Evolutionary conservation across 371 early-diverging fungal genomes (phyloP), one percentile per base, ranked within the genome.

Genomic region (Haplosporangium sp.): DNA sequence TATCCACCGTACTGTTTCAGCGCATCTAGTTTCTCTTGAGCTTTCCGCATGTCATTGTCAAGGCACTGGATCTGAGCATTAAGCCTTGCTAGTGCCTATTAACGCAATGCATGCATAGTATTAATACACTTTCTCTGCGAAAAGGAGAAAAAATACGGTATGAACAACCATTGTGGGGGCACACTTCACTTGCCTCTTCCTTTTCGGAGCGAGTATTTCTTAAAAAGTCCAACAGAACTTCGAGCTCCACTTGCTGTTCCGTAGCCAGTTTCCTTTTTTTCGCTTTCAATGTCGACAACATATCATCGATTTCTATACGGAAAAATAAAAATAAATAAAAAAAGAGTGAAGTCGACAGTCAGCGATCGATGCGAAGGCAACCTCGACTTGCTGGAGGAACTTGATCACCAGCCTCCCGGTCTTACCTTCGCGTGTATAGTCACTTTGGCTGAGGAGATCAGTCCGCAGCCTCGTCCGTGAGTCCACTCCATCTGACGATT

Each of bases 181-280:
- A 47, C 1, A 14, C 47, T 0, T 9, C 41, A 63, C 63, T 62
- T 63, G 73, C 83, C 59, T 82, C 80, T 55, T 85, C 81, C 72
- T 90, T 91, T 38, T 84, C 81, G 5, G 81, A 55, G 52, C 84
- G 86, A 13, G 87, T 79, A 21, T 84, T 84, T 29, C 75, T 68
- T 54, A 95, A 77, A 65, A 95, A 95, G 63, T 87, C 83, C 37
- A 83, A 70, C 43, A 92, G 71, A 9, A 92, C 83, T 16, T 84
- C 69, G 59, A 88, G 65, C 41, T 91, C 88, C 23, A 85, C 76
- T 53, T 85, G 83, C 42, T 77, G 66, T 51, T 87, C 85, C 37
- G 82, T 74, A 16, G 80, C 90, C 54, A 89, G 64, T 43, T 83
- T 63, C 50, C 85, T 84, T 69, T 89, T 89, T 64, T 89, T 85